These are phyloP conservation scores for Ambrosia hybrid DNA, from an alignment of 140 eudicot species.

Conservation along the genomic window DNA sequence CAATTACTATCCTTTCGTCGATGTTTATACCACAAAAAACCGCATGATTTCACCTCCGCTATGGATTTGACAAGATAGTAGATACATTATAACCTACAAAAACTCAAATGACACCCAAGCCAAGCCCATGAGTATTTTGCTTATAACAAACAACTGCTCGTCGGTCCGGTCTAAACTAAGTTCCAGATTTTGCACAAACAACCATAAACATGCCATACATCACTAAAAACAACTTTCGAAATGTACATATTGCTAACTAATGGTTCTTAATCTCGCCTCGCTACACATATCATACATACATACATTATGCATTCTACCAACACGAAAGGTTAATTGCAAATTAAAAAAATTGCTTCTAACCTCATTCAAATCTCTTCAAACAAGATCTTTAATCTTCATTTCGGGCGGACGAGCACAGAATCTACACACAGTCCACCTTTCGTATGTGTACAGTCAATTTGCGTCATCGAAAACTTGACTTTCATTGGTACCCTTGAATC, in stretches of 20 bases:
- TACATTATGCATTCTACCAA: conserved; percentile 19
- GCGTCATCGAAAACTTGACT: conserved; percentile 78
- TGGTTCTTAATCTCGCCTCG: conserved; percentile 21
- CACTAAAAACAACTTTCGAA: conserved; percentile 22
- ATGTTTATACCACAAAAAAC: too few relatives aligned
- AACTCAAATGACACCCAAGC: not conserved
- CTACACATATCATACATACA: conserved; percentile 18
- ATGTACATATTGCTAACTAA: conserved; percentile 18
- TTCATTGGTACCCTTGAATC: conserved; percentile 44
- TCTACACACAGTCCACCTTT: conserved; percentile 94
- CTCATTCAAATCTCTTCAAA: conserved; percentile 39
- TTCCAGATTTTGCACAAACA: conserved; percentile 5
- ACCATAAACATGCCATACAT: not conserved
- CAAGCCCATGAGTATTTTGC: not conserved
- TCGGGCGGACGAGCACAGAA: conserved; percentile 72
- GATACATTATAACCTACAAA: conserved; percentile 6
- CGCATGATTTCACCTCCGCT: too few relatives aligned
- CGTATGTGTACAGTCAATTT: conserved; percentile 97
- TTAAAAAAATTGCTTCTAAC: conserved; percentile 55
- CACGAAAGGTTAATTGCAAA: conserved; percentile 37
- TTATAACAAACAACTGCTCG: not conserved
- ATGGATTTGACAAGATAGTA: too few relatives aligned
- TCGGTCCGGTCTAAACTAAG: not conserved
- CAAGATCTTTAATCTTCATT: conserved; percentile 24
- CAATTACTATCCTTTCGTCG: too few relatives aligned